Conservation (phyloP, 345 rosid species). For the Arabidopsis thaliana region DNA sequence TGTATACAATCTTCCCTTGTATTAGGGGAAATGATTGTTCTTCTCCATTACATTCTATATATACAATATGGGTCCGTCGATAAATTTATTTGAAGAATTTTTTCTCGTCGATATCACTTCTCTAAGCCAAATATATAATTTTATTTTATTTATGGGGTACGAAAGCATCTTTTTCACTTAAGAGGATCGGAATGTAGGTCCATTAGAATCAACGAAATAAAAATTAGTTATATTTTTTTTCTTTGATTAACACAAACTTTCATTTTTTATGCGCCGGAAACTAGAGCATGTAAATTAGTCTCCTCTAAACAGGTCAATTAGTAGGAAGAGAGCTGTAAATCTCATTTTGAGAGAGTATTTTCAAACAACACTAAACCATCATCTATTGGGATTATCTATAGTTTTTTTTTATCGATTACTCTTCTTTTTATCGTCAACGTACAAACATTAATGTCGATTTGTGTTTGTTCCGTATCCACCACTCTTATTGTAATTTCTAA, state of each 20-base stretch:
- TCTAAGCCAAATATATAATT: constrained; percentile 7
- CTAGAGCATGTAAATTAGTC: too few species aligned
- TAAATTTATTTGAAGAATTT: constrained; percentile 9
- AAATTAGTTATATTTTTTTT: not conserved
- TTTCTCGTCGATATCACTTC: constrained; percentile 4
- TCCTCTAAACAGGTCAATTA: too few species aligned
- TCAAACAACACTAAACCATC: too few species aligned
- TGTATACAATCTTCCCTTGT: not conserved
- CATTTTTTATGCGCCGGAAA: too few species aligned
- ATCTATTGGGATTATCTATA: too few species aligned
- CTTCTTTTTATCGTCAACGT: too few species aligned
- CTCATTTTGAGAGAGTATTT: too few species aligned
- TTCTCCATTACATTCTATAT: not conserved
- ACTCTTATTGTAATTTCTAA: not conserved
- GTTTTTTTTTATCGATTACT: too few species aligned
- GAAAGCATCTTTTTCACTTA: constrained; percentile 21
- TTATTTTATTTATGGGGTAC: not conserved
- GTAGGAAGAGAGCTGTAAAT: too few species aligned
- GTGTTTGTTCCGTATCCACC: not conserved
- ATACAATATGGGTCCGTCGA: not conserved
- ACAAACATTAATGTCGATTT: not conserved
- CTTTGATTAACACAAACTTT: too few species aligned
- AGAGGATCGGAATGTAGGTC: constrained; percentile 30
- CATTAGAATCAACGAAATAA: constrained; percentile 10
- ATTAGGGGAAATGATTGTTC: not conserved